A percentile compares a stretch with the other conserved stretches of the same genome.
Conservation (phyloP, 2,329 filamentous ascomycete genomes). For the Phialemonium atrogriseum region DNA sequence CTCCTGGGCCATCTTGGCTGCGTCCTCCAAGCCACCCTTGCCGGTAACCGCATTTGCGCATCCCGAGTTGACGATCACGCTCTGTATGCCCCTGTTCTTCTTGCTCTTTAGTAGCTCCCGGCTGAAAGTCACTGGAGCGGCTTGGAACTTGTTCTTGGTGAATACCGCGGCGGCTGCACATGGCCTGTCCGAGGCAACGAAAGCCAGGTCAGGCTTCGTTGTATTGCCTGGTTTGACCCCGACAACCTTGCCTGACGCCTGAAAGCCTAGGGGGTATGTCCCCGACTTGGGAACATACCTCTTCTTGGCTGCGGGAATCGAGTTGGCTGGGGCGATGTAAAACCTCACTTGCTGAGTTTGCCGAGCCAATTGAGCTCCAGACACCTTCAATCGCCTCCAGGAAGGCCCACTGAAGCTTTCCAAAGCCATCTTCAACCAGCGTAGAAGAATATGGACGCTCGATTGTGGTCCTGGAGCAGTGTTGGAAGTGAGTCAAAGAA, state of each 20-base stretch:
- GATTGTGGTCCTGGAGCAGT: not conserved
- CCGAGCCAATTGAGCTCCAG: conserved; percentile 12
- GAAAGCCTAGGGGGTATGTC: conserved; percentile 85
- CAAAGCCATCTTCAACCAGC: conserved; percentile 9
- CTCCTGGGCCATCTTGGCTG: conserved; percentile 69
- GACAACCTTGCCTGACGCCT: conserved; percentile 77
- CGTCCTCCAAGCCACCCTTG: conserved; percentile 81
- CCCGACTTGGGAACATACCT: conserved; percentile 84
- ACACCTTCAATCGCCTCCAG: conserved; percentile 15
- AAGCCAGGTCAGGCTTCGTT: conserved; percentile 79
- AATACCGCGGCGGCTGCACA: conserved; percentile 89
- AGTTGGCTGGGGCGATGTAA: conserved; percentile 52
- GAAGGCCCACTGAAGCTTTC: conserved; percentile 11
- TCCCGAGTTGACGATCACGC: conserved; percentile 88
- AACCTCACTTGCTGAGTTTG: conserved; percentile 10
- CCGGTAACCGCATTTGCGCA: conserved; percentile 97
- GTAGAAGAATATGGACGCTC: not conserved
- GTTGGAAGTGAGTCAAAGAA: conserved; percentile 6
- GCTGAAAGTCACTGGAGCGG: conserved; percentile 85
- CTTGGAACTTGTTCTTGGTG: conserved; percentile 97
- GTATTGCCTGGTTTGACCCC: conserved; percentile 93
- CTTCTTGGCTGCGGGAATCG: conserved; percentile 70
- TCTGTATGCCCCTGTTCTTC: conserved; percentile 62
- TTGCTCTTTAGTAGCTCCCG: conserved; percentile 60
- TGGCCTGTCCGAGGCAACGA: conserved; percentile 78